phyloP scores from a whole-genome alignment of 1,139 yeast species.

The Meyerozyma guilliermondii region DNA sequence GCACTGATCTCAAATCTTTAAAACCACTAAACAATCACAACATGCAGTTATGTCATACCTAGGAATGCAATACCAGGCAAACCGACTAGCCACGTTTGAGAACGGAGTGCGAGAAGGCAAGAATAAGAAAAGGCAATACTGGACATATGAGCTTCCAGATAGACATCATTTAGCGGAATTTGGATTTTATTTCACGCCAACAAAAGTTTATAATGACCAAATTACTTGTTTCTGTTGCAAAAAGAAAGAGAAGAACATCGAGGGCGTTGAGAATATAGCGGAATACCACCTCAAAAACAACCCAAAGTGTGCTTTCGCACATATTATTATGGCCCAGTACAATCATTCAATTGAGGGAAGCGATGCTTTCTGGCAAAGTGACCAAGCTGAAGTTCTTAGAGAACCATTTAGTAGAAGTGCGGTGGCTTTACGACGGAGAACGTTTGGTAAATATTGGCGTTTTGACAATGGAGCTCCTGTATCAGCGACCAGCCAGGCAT shows the following conservation, averaged over 20 bases:
- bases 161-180: conserved; percentile 48
- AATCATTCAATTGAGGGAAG: conserved; percentile 6
- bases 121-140: conserved; percentile 17
- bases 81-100: conserved; percentile 25
- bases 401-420: conserved; percentile 32
- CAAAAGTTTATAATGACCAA: conserved; percentile 37
- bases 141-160: conserved; percentile 36
- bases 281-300: conserved; percentile 42
- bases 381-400: conserved; percentile 6
- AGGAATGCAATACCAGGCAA: conserved; percentile 14
- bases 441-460: conserved; percentile 55
- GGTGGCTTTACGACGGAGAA: conserved; percentile 38
- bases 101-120: conserved; percentile 16
- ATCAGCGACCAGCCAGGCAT: conserved; percentile 32
- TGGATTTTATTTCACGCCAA: conserved; percentile 71
- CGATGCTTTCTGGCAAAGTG: conserved; percentile 13
- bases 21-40: not conserved
- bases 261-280: conserved; percentile 26
- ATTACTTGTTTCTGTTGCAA: conserved; percentile 62
- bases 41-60: conserved; percentile 1
- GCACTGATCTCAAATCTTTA: not conserved
- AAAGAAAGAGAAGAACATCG: conserved; percentile 35
- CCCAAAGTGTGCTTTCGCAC: conserved; percentile 45
- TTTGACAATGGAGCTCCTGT: conserved; percentile 32
- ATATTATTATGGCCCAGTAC: conserved; percentile 20